A percentile compares a stretch with the other conserved stretches of the same genome.
Conservation (phyloP, 176 grass and related monocot genomes). For the Ampelocalamus luodianensis region DNA sequence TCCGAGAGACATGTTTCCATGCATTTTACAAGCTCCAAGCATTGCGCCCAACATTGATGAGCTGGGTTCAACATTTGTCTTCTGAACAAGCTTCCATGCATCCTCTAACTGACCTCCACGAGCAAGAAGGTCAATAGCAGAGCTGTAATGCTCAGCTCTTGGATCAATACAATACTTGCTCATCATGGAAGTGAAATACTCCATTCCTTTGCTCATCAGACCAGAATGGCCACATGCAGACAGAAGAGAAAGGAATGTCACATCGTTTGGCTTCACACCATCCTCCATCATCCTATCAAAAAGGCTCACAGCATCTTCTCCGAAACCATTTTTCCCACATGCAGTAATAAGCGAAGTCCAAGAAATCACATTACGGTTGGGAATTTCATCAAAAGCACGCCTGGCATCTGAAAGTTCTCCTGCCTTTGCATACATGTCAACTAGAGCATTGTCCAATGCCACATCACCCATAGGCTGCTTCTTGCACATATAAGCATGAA, state of each 20-base stretch:
- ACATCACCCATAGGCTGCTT: constrained; percentile 52
- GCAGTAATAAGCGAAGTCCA: constrained; percentile 89
- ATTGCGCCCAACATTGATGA: constrained; percentile 76
- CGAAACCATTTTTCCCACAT: constrained; percentile 65
- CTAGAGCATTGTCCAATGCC: constrained; percentile 69
- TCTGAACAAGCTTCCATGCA: constrained; percentile 66
- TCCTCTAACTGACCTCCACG: constrained; percentile 75
- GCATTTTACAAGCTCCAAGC: constrained; percentile 71
- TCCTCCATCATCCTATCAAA: constrained; percentile 79
- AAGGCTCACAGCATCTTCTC: constrained; percentile 61
- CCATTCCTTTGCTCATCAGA: constrained; percentile 64
- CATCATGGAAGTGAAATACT: constrained; percentile 74
- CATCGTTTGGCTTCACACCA: constrained; percentile 75
- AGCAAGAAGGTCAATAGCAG: constrained; percentile 80
- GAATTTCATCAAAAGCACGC: constrained; percentile 79
- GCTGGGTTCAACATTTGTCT: constrained; percentile 48
- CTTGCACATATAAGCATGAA: constrained; percentile 73
- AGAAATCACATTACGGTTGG: constrained; percentile 72
- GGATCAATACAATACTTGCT: constrained; percentile 71
- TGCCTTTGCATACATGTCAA: constrained; percentile 92
- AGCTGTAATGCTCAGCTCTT: constrained; percentile 76
- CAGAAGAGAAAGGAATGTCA: constrained; percentile 85
- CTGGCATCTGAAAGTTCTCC: constrained; percentile 64
- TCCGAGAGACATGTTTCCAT: constrained; percentile 65
- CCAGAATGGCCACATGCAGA: constrained; percentile 73